Conservation (phyloP, 805 yeast genomes). For the Candida michaelii region DNA sequence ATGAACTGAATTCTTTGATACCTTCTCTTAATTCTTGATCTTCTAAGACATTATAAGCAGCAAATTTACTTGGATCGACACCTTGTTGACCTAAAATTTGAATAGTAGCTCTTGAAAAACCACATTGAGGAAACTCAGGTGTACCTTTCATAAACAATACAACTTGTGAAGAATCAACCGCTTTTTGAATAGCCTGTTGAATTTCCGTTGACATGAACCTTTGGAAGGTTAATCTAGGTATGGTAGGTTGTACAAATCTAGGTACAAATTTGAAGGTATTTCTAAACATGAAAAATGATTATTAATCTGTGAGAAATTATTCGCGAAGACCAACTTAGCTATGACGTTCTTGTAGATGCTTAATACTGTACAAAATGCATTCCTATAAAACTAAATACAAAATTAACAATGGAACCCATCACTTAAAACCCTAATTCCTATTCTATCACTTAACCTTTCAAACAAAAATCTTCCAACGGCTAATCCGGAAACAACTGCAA, state of each 20-base stretch:
- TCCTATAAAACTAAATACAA: not conserved
- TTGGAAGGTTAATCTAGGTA: constrained; percentile 1
- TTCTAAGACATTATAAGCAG: constrained; percentile 94
- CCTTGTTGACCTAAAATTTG: constrained; percentile 94
- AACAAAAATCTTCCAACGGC: constrained; percentile 70
- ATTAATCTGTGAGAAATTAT: constrained; percentile 7
- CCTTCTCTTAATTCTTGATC: constrained; percentile 94
- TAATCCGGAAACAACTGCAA: constrained; percentile 70
- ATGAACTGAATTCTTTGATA: constrained; percentile 88
- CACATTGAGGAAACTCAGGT: constrained; percentile 97
- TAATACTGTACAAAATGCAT: not conserved
- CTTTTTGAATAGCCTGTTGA: constrained; percentile 78
- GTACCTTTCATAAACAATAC: constrained; percentile 98
- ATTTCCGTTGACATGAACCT: constrained; percentile 76
- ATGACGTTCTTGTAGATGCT: not conserved
- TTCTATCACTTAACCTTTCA: constrained; percentile 51
- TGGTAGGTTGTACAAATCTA: not conserved
- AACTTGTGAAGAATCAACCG: constrained; percentile 87
- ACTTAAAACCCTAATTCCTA: constrained; percentile 18
- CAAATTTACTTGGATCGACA: constrained; percentile 93
- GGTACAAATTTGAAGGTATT: constrained; percentile 1
- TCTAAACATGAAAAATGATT: constrained; percentile 10
- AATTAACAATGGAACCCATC: constrained; percentile 8
- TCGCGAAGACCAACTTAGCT: not conserved
- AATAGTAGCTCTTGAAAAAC: constrained; percentile 93